Conservation (phyloP, 441 rosid genomes). For the Euphorbia schlechtendalii region DNA sequence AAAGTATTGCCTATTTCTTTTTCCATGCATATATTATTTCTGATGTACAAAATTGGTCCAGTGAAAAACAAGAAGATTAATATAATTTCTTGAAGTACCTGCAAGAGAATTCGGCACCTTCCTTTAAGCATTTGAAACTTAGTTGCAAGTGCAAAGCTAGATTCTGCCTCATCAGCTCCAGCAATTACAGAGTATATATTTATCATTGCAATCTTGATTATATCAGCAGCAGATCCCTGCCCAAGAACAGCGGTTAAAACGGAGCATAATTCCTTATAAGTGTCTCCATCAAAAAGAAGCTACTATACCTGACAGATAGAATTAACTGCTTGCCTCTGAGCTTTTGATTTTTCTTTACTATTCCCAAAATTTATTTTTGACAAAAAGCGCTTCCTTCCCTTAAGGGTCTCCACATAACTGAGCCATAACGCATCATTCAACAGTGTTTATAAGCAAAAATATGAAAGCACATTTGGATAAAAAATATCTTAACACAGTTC, state of each 20-base stretch:
- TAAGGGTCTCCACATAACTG: slow-evolving; percentile 88
- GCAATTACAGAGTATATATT: slow-evolving; percentile 52
- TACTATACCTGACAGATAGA: slow-evolving; percentile 85
- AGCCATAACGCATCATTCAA: slow-evolving; percentile 18
- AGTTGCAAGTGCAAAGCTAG: slow-evolving; percentile 36
- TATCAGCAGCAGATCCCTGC: slow-evolving; percentile 97
- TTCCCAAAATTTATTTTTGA: slow-evolving; percentile 89
- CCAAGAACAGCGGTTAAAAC: slow-evolving; percentile 23
- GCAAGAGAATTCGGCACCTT: slow-evolving; percentile 77
- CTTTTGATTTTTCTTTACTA: slow-evolving; percentile 75
- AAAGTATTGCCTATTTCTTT: background rate
- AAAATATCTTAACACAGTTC: background rate
- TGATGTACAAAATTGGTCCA: background rate
- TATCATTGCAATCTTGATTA: slow-evolving; percentile 94
- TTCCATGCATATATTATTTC: background rate
- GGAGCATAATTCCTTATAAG: background rate
- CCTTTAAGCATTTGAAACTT: slow-evolving; percentile 65
- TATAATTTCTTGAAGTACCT: slow-evolving; percentile 39
- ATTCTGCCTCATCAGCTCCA: slow-evolving; percentile 32
- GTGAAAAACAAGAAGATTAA: background rate
- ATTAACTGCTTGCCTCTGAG: slow-evolving; percentile 98
- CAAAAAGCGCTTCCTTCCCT: slow-evolving; percentile 90
- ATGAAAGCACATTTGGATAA: background rate
- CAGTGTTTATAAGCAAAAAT: background rate
- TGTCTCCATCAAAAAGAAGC: slow-evolving; percentile 1